Base-by-base conservation (phyloP, 257 asterid species). In the Petunia axillaris region DNA sequence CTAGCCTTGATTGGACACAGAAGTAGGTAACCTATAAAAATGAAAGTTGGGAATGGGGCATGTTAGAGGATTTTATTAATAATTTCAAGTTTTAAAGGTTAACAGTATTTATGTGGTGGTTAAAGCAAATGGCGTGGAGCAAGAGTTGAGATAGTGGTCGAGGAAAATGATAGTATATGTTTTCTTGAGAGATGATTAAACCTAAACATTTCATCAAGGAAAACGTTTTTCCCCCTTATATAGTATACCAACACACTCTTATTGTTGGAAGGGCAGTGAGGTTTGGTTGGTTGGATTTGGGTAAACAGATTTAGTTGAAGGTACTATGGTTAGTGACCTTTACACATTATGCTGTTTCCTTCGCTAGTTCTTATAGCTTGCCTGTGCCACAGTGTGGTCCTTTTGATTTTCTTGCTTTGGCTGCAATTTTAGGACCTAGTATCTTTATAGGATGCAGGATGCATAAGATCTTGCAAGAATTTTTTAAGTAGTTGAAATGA, bases 1-100 rank as follows among this genome's bases (percentile, higher is more conserved):
- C 36, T 5, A 25, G 77, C 77, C 38, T 41, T 71, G 77, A 11
- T 71, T 71, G 77, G 77, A 25, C 13, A 71, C 48, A 15, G 48
- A 66, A 71, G 25, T 71, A 48, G 58, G 60, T 11, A 35, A 48
- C 60, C 2, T 50, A 48, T 25, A 46, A 71, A 46, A 71, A 52
- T 9, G 11, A 52, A 52, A 38, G 35, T 50, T 71, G 77, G 36
- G 77, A 25, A 71, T 46, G 25, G 77, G 60, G 60, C 5, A 66
- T 50, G 77, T 48, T 10, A 48, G 59, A 70, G 77, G 4, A 52
- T 70, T 16, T 4, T 11, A 25, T 8, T 6, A 41, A 70, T 10
- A 48, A 25, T 71, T 48, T 48, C 48, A 25, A 48, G 60, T 48
- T 43, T 48, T 71, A 38, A 71, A 71, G 58, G 35, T 66, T 44